Percentiles rank a stretch among this genome's conserved stretches.
phyloP scores from a whole-genome alignment of 768 basidiomycete species.

The Tubosaeta sp. region DNA sequence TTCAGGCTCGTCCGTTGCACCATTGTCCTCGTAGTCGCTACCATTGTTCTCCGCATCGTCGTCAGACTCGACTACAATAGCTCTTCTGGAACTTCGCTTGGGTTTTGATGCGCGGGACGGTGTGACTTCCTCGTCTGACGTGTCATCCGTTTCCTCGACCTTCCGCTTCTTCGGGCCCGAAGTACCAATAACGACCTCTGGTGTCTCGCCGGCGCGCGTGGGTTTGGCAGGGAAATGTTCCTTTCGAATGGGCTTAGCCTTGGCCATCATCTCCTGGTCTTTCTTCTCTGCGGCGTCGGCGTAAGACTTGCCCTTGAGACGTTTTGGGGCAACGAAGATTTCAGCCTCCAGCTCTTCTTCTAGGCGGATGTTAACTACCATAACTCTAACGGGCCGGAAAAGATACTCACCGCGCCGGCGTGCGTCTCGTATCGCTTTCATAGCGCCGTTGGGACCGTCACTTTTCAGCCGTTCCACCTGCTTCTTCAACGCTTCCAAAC shows the following conservation, averaged over 20 bases:
- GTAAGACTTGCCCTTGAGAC: constrained; percentile 73
- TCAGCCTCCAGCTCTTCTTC: constrained; percentile 52
- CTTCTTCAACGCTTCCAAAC: constrained; percentile 49
- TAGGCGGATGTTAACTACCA: constrained; percentile 17
- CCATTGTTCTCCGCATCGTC: constrained; percentile 38
- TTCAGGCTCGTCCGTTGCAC: constrained; percentile 37
- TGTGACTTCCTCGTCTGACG: constrained; percentile 32
- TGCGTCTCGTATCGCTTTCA: constrained; percentile 60
- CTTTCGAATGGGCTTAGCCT: constrained; percentile 14
- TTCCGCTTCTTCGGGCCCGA: constrained; percentile 17
- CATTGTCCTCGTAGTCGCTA: constrained; percentile 32
- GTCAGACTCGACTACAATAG: constrained; percentile 48
- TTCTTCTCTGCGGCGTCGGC: constrained; percentile 50
- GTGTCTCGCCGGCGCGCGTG: constrained; percentile 37
- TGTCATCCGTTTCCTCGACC: constrained; percentile 15
- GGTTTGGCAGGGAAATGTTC: constrained; percentile 27
- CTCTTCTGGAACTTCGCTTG: constrained; percentile 36
- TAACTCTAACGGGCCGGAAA: neutral
- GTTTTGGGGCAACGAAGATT: constrained; percentile 48
- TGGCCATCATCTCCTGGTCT: constrained; percentile 19
- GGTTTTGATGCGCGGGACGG: constrained; percentile 34
- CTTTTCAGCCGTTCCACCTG: constrained; percentile 69
- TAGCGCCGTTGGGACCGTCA: constrained; percentile 58
- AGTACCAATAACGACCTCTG: constrained; percentile 56
- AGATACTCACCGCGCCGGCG: constrained; percentile 51